These are phyloP conservation scores for Kodamaea nitidulidarum DNA, from an alignment of 805 yeast species.

Conservation along the genomic window DNA sequence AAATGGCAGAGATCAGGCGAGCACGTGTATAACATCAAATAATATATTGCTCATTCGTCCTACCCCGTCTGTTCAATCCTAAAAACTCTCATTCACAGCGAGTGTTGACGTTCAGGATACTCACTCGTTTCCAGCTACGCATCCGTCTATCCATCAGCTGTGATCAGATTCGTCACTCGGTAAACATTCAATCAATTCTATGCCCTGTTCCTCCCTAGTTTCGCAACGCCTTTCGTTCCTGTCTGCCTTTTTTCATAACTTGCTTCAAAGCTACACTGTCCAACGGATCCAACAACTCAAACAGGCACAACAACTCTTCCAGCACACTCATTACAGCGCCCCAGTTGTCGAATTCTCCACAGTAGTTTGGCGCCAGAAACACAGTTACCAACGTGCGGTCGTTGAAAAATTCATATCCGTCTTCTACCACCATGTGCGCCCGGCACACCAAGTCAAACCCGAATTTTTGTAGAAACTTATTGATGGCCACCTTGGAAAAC, in stretches of 20 bases:
- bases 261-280: conserved; percentile 91
- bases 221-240: conserved; percentile 58
- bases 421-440: conserved; percentile 87
- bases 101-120: no score
- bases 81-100: no score
- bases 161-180: no score
- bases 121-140: no score
- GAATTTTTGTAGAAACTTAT: conserved; percentile 68
- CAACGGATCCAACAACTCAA: conserved; percentile 89
- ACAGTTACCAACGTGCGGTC: conserved; percentile 70
- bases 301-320: conserved; percentile 87
- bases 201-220: conserved; percentile 1
- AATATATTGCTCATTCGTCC: no score
- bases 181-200: no score
- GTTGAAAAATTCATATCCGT: conserved; percentile 73
- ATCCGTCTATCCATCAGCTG: no score
- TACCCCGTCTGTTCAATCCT: no score
- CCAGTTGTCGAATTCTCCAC: conserved; percentile 90
- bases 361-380: conserved; percentile 71
- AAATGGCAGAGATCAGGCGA: no score
- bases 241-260: conserved; percentile 90
- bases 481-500: conserved; percentile 73
- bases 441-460: conserved; percentile 79
- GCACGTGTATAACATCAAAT: no score
- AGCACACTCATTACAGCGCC: conserved; percentile 98